Evolutionary conservation across 2,329 filamentous ascomycete species (phyloP).

Genomic region (Arthrobotrys megalospora): DNA sequence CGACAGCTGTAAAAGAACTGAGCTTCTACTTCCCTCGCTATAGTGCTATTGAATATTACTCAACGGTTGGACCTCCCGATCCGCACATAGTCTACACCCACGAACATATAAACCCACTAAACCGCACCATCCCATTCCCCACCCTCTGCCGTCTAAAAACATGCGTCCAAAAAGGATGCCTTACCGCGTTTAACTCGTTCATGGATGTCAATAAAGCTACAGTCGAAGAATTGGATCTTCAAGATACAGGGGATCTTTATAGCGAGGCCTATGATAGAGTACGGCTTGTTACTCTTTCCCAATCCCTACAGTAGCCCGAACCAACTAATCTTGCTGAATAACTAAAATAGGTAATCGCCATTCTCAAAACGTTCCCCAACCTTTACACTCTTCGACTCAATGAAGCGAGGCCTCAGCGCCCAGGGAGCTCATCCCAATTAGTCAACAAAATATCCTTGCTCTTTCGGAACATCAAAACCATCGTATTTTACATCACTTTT

Average conservation of each 20-base stretch:
- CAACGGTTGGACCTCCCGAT: background rate
- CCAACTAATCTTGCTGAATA: background rate
- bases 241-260: background rate
- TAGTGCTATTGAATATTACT: background rate
- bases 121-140: background rate
- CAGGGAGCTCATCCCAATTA: background rate
- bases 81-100: background rate
- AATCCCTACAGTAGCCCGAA: background rate
- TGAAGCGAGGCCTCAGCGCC: background rate
- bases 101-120: background rate
- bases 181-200: background rate
- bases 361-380: constrained; percentile 8
- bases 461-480: background rate
- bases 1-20: background rate
- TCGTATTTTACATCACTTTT: background rate
- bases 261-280: too few relatives aligned
- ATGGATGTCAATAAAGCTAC: background rate
- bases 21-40: background rate
- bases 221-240: background rate
- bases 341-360: background rate
- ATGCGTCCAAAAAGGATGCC: background rate
- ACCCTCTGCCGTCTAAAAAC: background rate
- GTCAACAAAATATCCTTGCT: background rate
- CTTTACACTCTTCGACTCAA: constrained; percentile 11
- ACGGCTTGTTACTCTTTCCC: background rate